A percentile compares a stretch with the other conserved stretches of the same genome.
phyloP scores from a whole-genome alignment of 805 yeast genomes.

The Myxozyma nipponensis region DNA sequence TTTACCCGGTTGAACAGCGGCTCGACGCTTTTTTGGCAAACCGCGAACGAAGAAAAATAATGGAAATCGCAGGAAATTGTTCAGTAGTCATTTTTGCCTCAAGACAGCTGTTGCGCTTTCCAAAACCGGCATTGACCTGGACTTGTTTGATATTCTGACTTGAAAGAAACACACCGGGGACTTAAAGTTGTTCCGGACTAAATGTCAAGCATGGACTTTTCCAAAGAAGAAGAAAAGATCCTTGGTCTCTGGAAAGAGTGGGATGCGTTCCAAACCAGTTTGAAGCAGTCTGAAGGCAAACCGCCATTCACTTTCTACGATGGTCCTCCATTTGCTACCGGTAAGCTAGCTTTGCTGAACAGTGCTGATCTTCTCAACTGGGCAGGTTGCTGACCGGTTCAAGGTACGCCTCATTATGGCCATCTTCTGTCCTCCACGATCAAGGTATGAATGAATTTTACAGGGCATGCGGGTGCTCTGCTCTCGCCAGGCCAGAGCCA shows the following conservation, averaged over 20 bases:
- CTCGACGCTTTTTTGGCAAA: no score
- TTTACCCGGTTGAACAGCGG: no score
- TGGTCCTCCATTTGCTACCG: slow-evolving; percentile 98
- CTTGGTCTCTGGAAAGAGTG: slow-evolving; percentile 80
- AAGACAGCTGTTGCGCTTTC: no score
- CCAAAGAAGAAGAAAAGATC: slow-evolving; percentile 84
- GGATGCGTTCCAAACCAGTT: slow-evolving; percentile 87
- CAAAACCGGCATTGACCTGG: no score
- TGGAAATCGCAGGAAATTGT: no score
- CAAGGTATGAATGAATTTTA: slow-evolving; percentile 43
- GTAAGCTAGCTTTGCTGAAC: slow-evolving; percentile 9
- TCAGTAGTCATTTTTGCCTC: no score
- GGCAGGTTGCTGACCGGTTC: background rate
- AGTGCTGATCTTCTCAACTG: background rate
- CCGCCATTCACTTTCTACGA: slow-evolving; percentile 92
- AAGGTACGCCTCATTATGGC: slow-evolving; percentile 97
- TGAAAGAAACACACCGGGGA: no score
- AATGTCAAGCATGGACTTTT: slow-evolving; percentile 54
- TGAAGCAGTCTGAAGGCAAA: slow-evolving; percentile 76
- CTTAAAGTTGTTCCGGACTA: no score
- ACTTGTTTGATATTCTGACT: no score
- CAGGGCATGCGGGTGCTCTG: no score
- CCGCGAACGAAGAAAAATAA: no score
- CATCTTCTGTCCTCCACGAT: slow-evolving; percentile 95
- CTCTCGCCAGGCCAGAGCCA: background rate